Base-by-base conservation (phyloP, 495 filamentous ascomycete species). In the Bacidia gigantensis region DNA sequence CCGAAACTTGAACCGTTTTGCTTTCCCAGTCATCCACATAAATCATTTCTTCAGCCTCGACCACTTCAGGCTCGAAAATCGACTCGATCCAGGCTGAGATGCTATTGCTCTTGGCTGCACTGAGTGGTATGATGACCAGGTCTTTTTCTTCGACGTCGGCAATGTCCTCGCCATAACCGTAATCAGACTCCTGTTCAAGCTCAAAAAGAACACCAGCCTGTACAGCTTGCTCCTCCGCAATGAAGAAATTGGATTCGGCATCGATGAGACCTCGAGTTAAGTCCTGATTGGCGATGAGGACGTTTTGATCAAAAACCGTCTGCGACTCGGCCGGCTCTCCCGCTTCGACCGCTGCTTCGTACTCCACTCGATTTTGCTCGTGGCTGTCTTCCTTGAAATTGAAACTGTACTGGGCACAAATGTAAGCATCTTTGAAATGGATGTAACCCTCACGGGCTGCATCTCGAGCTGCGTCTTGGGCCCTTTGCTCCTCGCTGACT, bases 11-110 rank as follows among this genome's bases (percentile, higher is more conserved):
- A 26, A 55, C 45, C 7, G 49, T 22, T 26, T 24, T 14, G 23
- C 41, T 47, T 12, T 55, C 52, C 47, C 52, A 55, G 3, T 50
- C 51, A 17, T 58, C 55, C 24, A 52, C 21, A n/a, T 56, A 50
- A 2, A 24, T 40, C 39, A 22, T 32, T 11, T 21, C n/a, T 20
- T 38, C 25, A 2, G 18, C 22, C 32, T 3, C 23, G 9, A 24
- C 42, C 22, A 38, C 24, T 18, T 46, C 44, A 26, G 18, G 22
- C 12, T 53, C 29, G 2, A 57, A 26, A 23, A 49, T 11, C n/a
- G 32, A 10, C 24, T 14, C 18, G 18, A 49, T 14, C 55, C 58
- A 60, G 11, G 2, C 26, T 3, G 55, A 22, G 48, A 60, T 55
- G 22, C 20, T n/a, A 18, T 24, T 22, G 22, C 5, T 1, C 20